Base-by-base conservation (phyloP, 495 filamentous ascomycete species). In the Neurospora sp. region DNA sequence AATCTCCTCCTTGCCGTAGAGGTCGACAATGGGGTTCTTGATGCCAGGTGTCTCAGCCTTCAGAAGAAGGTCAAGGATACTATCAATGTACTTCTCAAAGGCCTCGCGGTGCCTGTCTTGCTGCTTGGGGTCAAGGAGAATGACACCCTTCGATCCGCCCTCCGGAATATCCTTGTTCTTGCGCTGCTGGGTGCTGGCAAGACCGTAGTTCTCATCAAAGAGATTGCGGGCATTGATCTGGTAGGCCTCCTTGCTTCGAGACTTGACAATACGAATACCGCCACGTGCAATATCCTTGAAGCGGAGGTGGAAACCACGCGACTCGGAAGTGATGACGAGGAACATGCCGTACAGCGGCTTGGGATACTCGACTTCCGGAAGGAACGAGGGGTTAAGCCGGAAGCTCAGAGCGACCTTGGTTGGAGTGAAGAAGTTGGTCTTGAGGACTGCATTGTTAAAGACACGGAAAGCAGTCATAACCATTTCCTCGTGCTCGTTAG, bases 101-200 rank as follows among this genome's bases (percentile, higher is more conserved):
- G 96, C 96, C 71, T 96, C 93, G 54, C 86, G 87, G 24, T 89
- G 90, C 84, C 94, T 96, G 83, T 98, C 93, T 81, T 99, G 96
- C 81, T 98, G 94, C 76, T 93, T 88, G 40, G 93, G 90, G 83
- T 98, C 95, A 38, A 99, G 89, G 39, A 99, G 90, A 72, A 99
- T 95, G 70, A 99, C 96, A 82, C 96, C 96, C 85, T 99, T 99
- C 71, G 95, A 96, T 72, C 96, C 96, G 71, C 96, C 96, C 86
- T 99, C 96, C n/a, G 96, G 96, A 54, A 99, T 99, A 78, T 99
- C 96, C 85, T 99, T 99, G 86, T 99, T 99, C 89, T 99, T 99
- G 78, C 96, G 93, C 85, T 98, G 96, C 82, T 99, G 96, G 0
- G 96, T 99, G 82, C 96, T 98, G 74, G 96, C 96, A 74, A 99